These are phyloP conservation scores for Apiotrichum siamense DNA, from an alignment of 1,284 basidiomycete genomes.

Conservation along the genomic window DNA sequence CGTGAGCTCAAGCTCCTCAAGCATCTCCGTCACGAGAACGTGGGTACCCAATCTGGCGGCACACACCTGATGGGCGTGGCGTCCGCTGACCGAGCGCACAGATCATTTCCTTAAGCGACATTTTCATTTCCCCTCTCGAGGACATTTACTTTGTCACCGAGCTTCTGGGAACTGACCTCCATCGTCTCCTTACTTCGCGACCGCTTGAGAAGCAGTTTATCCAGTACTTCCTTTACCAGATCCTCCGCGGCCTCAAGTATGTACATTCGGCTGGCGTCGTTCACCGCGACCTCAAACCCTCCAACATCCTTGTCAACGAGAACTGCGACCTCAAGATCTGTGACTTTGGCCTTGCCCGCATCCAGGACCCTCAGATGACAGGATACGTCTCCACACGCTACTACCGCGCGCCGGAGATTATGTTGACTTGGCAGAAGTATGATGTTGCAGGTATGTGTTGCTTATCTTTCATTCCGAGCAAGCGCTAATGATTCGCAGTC, in stretches of 20 bases:
- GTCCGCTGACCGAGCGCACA: too few relatives aligned
- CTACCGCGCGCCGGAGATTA: constrained; percentile 98
- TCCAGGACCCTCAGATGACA: constrained; percentile 94
- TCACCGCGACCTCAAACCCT: constrained; percentile 98
- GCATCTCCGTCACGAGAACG: constrained; percentile 98
- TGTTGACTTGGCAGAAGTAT: constrained; percentile 99
- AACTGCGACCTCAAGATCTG: constrained; percentile 99
- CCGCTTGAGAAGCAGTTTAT: constrained; percentile 99
- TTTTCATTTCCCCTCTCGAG: constrained; percentile 97
- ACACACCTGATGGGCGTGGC: constrained; percentile 7
- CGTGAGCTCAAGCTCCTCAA: constrained; percentile 97
- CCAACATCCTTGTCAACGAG: constrained; percentile 99
- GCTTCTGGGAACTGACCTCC: constrained; percentile 93
- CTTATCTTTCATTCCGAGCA: not conserved
- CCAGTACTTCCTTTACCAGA: constrained; percentile 99
- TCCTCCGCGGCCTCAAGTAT: constrained; percentile 96
- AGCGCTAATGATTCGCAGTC: constrained; percentile 49
- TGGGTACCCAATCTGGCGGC: constrained; percentile 39
- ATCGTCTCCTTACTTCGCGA: constrained; percentile 89
- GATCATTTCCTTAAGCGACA: constrained; percentile 98
- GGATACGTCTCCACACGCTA: constrained; percentile 99
- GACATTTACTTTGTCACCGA: constrained; percentile 99
- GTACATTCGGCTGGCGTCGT: constrained; percentile 99
- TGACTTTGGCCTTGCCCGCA: constrained; percentile 94
- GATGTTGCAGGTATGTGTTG: constrained; percentile 70